Conservation (phyloP, 2,329 filamentous ascomycete genomes). For the Furcasterigmium furcatum region DNA sequence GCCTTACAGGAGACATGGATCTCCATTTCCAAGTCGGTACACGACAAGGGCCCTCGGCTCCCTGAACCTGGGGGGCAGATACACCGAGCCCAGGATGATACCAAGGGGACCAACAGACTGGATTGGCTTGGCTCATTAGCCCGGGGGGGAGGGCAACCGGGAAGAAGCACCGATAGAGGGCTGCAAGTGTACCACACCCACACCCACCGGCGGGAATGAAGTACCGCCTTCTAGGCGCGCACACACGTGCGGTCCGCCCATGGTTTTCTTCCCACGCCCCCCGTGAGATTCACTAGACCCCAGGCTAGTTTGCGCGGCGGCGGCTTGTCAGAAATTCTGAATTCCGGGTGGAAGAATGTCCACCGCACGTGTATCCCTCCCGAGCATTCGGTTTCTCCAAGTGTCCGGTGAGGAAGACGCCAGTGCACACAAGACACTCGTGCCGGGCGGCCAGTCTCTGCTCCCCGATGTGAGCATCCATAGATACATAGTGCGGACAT, state of each 20-base stretch:
- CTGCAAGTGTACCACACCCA: no score
- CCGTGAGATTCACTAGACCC: conserved; percentile 7
- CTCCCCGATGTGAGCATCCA: no score
- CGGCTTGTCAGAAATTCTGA: conserved; percentile 6
- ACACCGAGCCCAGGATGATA: conserved; percentile 12
- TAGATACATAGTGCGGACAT: no score
- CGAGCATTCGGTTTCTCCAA: neutral
- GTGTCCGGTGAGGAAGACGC: no score
- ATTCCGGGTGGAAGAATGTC: neutral
- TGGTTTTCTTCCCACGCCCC: neutral
- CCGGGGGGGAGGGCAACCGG: conserved; percentile 8
- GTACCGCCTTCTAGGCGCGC: conserved; percentile 15
- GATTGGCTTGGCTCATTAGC: conserved; percentile 15
- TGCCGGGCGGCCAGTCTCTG: no score
- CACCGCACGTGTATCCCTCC: neutral
- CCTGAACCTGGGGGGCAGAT: conserved; percentile 5
- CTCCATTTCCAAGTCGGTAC: neutral
- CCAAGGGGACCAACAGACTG: conserved; percentile 14
- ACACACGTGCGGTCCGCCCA: conserved; percentile 10
- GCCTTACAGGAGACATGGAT: neutral
- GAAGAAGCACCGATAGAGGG: conserved; percentile 16
- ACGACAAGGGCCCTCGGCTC: neutral
- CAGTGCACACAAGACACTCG: no score
- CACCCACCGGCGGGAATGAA: conserved; percentile 12
- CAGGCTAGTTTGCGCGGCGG: conserved; percentile 7